Conservation (phyloP, 495 filamentous ascomycete species). For the Aspergillus asperescens region DNA sequence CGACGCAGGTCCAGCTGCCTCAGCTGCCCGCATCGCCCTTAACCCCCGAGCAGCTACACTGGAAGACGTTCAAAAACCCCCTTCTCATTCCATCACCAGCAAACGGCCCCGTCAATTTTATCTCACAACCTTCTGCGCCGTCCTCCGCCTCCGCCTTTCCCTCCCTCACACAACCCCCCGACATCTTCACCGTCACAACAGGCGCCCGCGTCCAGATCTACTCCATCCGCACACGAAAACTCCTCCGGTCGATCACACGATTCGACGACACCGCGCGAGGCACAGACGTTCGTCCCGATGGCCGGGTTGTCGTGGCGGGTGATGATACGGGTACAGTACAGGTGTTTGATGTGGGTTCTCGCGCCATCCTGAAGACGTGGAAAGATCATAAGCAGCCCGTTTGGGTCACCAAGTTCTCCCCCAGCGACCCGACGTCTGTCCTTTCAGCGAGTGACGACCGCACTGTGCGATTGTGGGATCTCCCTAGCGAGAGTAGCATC, state of each 20-base stretch:
- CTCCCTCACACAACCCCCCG: conserved; percentile 48
- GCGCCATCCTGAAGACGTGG: conserved; percentile 95
- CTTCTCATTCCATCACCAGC: conserved; percentile 80
- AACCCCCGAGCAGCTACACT: conserved; percentile 91
- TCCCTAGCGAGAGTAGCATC: conserved; percentile 69
- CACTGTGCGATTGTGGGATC: conserved; percentile 89
- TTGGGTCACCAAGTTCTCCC: conserved; percentile 84
- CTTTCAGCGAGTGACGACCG: conserved; percentile 85
- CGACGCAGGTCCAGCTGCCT: conserved; percentile 80
- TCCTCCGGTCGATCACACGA: conserved; percentile 83
- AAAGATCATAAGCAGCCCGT: conserved; percentile 91
- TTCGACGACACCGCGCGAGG: conserved; percentile 86
- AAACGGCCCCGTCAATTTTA: conserved; percentile 78
- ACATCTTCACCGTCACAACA: conserved; percentile 87
- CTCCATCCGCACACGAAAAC: conserved; percentile 80
- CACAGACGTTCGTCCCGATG: conserved; percentile 82
- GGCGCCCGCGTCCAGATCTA: conserved; percentile 89
- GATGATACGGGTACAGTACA: conserved; percentile 87
- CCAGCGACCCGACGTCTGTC: conserved; percentile 74
- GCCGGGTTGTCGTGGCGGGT: conserved; percentile 80
- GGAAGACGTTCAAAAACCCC: conserved; percentile 85
- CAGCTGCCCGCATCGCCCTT: conserved; percentile 42
- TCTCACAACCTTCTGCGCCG: conserved; percentile 65
- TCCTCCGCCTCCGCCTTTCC: conserved; percentile 43
- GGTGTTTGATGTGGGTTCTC: conserved; percentile 83